Base-by-base conservation (phyloP, 192 early-diverging fungal species). In the Coemansia sp. region DNA sequence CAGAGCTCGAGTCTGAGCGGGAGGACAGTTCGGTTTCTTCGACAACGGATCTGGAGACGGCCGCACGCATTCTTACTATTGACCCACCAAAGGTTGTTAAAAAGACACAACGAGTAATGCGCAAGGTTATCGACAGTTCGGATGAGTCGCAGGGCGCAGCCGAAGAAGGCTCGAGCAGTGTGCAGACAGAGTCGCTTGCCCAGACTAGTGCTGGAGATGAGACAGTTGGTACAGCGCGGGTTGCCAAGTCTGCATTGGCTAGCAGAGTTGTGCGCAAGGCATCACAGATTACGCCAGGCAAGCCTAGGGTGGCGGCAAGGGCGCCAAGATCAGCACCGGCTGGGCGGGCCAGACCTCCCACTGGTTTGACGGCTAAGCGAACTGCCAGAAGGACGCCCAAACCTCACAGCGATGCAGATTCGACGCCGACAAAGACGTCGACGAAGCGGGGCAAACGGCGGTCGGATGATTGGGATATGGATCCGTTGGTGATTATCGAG, bases 41-140 rank as follows among this genome's bases (percentile, higher is more conserved):
- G 7, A 32, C 29, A 9, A 32, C 49, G n/a, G 51, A 27, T 53
- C 51, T 27, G 11, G 22, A 9, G 11, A 3, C 20, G 0, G 51
- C 18, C 1, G 51, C 51, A 24, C 51, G 51, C 3, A 53, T 24
- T 19, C 51, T 53, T 5, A 14, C 51, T 10, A 53, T 53, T 8
- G 51, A 53, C 11, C 20, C 0, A 12, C 51, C 51, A 0, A 14
- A 22, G 18, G 7, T 19, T 8, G n/a, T 19, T 47, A 41, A 29
- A 27, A 60, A 43, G 61, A 23, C 55, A 13, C 22, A 1, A 23
- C 27, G 19, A 32, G 41, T 47, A 19, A 52, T 54, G 10, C 53
- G 60, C 2, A 61, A 59, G 6, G 23, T 64, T n/a, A 16, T 71
- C 1, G 74, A 71, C 32, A 76, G 64, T 47, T 76, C 74, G 3